Conservation (phyloP, 768 basidiomycete species). For the Russula brevipes region DNA sequence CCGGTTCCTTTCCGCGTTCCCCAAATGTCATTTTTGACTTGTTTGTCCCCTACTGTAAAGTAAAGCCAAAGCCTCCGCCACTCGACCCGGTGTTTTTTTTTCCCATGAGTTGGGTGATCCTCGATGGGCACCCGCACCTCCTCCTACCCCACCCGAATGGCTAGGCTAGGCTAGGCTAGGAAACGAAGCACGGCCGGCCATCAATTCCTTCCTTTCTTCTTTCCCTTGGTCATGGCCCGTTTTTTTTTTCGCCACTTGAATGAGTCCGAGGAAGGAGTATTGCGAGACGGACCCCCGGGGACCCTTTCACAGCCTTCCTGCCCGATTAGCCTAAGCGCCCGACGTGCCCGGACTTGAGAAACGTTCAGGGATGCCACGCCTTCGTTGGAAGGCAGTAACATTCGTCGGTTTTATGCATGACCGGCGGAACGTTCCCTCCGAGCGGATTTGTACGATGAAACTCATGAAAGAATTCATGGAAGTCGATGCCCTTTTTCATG, state of each 20-base stretch:
- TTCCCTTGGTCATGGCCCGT: not conserved
- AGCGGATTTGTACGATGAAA: not conserved
- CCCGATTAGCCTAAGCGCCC: slow-evolving; percentile 4
- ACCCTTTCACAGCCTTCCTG: not conserved
- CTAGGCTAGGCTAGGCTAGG: not conserved
- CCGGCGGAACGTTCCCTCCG: slow-evolving; percentile 18
- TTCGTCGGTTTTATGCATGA: slow-evolving; percentile 14
- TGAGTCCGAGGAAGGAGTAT: not conserved
- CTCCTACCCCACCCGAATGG: too few relatives aligned
- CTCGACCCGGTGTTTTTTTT: not conserved
- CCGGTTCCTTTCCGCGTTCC: slow-evolving; percentile 18
- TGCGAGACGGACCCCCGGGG: not conserved
- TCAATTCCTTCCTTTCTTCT: not conserved
- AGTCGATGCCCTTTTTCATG: not conserved
- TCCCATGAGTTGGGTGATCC: not conserved
- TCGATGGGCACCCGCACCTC: too few relatives aligned
- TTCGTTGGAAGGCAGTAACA: slow-evolving; percentile 10
- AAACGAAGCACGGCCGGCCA: not conserved
- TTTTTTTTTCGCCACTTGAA: not conserved
- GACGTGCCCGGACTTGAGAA: slow-evolving; percentile 10
- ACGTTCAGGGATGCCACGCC: not conserved
- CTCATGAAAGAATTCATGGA: slow-evolving; percentile 7
- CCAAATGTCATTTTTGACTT: not conserved
- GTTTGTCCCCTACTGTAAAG: too few relatives aligned
- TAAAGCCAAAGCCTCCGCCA: too few relatives aligned